Conservation (phyloP, 768 basidiomycete genomes). For the Baorangia bicolor region DNA sequence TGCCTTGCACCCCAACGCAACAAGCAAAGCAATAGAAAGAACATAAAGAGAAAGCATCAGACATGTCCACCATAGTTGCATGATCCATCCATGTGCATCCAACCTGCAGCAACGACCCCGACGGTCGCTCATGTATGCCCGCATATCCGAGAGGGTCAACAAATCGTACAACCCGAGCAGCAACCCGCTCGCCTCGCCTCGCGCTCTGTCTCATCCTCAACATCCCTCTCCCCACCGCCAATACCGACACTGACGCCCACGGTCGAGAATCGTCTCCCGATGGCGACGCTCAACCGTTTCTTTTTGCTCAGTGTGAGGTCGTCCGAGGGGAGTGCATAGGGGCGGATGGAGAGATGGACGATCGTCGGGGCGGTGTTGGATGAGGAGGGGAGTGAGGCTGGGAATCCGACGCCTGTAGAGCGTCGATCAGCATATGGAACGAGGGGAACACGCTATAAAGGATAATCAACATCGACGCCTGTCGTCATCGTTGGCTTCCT, state of each 20-base stretch:
- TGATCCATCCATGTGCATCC: conserved; percentile 1
- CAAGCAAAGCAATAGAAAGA: not conserved
- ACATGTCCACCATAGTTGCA: not conserved
- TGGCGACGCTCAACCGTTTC: conserved; percentile 33
- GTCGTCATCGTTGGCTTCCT: not conserved
- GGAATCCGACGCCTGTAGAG: conserved; percentile 32
- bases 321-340: conserved; percentile 50
- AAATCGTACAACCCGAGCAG: conserved; percentile 41
- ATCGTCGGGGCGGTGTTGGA: conserved; percentile 50
- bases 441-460: not conserved
- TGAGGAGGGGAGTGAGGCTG: conserved; percentile 29
- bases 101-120: not conserved
- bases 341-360: conserved; percentile 72
- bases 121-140: not conserved
- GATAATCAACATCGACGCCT: not conserved
- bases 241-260: conserved; percentile 3
- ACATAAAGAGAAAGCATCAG: not conserved
- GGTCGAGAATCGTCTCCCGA: conserved; percentile 25
- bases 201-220: conserved; percentile 10
- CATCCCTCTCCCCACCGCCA: not conserved
- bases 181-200: conserved; percentile 29
- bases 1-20: not conserved
- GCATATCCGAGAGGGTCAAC: conserved; percentile 20
- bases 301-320: conserved; percentile 59
- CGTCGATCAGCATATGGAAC: conserved; percentile 4